These are phyloP conservation scores for Botrytis aclada DNA, from an alignment of 2,329 filamentous ascomycete species.

Conservation along the genomic window DNA sequence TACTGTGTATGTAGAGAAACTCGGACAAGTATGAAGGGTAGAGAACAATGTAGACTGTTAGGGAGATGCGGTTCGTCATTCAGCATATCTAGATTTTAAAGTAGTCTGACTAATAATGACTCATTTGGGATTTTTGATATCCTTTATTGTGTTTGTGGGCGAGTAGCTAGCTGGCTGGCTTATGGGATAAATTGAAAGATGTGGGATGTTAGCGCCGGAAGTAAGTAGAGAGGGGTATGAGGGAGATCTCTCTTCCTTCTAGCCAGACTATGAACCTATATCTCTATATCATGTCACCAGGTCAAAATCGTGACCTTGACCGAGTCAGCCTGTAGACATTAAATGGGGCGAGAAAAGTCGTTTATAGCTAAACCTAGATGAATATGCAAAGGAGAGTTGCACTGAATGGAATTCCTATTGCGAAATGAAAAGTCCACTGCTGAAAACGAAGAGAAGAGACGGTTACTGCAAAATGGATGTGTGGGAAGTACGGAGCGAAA, in stretches of 20 bases:
- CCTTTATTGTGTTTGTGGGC: background rate
- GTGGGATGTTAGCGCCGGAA: background rate
- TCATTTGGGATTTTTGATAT: background rate
- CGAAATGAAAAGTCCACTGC: background rate
- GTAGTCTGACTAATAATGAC: background rate
- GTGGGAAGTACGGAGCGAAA: background rate
- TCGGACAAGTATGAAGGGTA: background rate
- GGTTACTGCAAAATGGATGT: background rate
- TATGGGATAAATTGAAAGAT: background rate
- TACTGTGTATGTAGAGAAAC: background rate
- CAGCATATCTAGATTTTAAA: background rate
- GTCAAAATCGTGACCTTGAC: background rate
- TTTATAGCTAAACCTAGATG: background rate
- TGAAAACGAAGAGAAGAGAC: background rate
- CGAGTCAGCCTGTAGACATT: background rate
- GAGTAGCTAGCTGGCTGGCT: background rate
- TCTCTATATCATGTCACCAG: background rate
- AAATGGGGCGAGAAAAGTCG: background rate
- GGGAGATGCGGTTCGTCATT: background rate
- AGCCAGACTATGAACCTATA: too few relatives aligned
- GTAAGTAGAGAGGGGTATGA: background rate
- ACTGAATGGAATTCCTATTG: background rate
- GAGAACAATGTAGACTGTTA: accelerated
- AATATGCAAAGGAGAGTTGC: background rate
- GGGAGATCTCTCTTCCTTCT: too few relatives aligned